Evolutionary conservation across 805 yeast species (phyloP).

Genomic region (Candida ovalis): DNA sequence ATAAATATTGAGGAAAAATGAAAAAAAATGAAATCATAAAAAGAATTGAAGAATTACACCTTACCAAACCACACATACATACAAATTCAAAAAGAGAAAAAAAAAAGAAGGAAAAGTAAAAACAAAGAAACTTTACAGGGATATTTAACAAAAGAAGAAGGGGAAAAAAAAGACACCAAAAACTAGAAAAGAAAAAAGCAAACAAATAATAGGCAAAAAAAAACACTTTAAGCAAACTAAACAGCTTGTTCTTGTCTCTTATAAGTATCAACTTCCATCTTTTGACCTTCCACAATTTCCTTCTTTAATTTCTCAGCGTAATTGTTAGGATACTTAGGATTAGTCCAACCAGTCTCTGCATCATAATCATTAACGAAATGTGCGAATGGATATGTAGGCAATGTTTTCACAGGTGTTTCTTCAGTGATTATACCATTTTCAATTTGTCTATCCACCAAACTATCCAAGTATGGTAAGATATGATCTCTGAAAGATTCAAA

Average conservation of each 20-base stretch:
- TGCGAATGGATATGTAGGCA: slow-evolving; percentile 64
- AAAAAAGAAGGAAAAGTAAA: not conserved
- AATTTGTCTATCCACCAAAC: slow-evolving; percentile 53
- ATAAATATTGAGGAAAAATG: too few species aligned
- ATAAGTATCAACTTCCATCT: slow-evolving; percentile 22
- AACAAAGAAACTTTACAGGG: not conserved
- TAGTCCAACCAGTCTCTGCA: slow-evolving; percentile 41
- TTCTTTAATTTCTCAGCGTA: slow-evolving; percentile 22
- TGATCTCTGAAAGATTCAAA: slow-evolving; percentile 59
- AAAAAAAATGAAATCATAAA: too few species aligned
- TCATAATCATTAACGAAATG: slow-evolving; percentile 38
- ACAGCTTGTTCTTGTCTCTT: slow-evolving; percentile 9
- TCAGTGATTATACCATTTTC: slow-evolving; percentile 50
- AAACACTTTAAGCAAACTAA: not conserved
- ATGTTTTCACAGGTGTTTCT: slow-evolving; percentile 55
- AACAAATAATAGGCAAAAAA: not conserved
- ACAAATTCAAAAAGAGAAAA: too few species aligned
- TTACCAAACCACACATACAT: too few species aligned
- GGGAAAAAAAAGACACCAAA: not conserved
- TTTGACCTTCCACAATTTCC: slow-evolving; percentile 23
- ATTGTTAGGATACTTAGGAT: slow-evolving; percentile 26
- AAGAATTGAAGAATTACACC: not conserved
- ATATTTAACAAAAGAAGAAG: not conserved
- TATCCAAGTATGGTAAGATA: slow-evolving; percentile 53
- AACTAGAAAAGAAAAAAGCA: too few species aligned